Conservation (phyloP, 2,329 filamentous ascomycete species). For the Helminthosporium solani region DNA sequence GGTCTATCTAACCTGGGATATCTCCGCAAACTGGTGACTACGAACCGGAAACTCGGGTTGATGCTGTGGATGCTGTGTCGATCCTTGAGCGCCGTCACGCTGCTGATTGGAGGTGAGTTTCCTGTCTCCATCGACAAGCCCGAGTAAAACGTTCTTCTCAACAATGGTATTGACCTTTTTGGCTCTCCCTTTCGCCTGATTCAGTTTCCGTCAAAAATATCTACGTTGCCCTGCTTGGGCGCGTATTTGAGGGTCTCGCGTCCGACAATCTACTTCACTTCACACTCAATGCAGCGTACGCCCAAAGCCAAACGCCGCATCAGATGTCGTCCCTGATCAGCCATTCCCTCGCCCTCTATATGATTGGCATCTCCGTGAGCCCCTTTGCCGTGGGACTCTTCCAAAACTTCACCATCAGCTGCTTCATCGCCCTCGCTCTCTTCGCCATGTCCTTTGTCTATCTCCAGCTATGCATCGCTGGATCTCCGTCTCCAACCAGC, state of each 20-base stretch:
- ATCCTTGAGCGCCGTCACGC: slow-evolving; percentile 11
- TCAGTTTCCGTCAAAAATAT: slow-evolving; percentile 5
- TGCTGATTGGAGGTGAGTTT: slow-evolving; percentile 11
- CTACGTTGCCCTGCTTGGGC: slow-evolving; percentile 6
- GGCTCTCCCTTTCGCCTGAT: background rate
- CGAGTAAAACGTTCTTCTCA: no score
- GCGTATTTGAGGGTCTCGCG: slow-evolving; percentile 13
- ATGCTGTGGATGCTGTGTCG: slow-evolving; percentile 10
- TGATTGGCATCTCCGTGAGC: slow-evolving; percentile 13
- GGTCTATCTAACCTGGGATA: slow-evolving; percentile 4
- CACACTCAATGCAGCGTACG: slow-evolving; percentile 6
- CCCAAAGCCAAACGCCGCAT: background rate
- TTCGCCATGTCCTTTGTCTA: slow-evolving; percentile 2
- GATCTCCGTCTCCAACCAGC: background rate
- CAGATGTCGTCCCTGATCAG: slow-evolving; percentile 4
- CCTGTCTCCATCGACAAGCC: no score
- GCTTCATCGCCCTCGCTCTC: slow-evolving; percentile 10
- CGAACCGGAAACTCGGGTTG: slow-evolving; percentile 5
- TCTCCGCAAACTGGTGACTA: slow-evolving; percentile 2
- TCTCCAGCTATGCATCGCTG: background rate
- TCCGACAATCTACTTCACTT: slow-evolving; percentile 15
- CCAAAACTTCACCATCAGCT: slow-evolving; percentile 10
- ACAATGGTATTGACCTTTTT: no score
- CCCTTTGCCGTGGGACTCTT: slow-evolving; percentile 10
- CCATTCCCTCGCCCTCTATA: slow-evolving; percentile 11